Percentiles rank a stretch among this genome's conserved stretches.
Evolutionary conservation across 2,329 filamentous ascomycete species (phyloP).

Genomic region (Trichophyton benhamiae): DNA sequence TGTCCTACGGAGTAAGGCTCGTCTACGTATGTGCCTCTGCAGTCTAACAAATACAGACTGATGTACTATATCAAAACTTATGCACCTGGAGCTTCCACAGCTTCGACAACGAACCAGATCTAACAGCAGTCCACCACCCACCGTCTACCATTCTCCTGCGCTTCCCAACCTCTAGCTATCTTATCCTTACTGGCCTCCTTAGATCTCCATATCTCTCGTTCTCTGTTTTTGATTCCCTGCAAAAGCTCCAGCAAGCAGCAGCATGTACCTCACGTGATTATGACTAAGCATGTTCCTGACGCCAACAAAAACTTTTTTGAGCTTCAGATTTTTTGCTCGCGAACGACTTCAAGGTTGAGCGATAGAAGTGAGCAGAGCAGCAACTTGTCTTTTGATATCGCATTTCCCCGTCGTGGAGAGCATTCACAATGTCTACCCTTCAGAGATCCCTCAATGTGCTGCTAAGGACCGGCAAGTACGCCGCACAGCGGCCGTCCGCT

Average conservation of each 20-base stretch:
- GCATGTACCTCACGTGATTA: background rate
- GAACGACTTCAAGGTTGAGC: background rate
- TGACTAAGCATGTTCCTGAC: conserved; percentile 23
- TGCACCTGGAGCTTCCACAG: too few species aligned
- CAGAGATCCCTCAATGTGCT: conserved; percentile 67
- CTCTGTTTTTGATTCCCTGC: too few species aligned
- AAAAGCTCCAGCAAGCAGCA: too few species aligned
- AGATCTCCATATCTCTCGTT: too few species aligned
- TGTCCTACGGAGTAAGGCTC: background rate
- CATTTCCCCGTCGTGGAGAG: background rate
- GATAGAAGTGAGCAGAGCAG: background rate
- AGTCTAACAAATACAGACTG: too few species aligned
- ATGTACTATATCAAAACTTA: too few species aligned
- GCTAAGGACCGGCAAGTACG: conserved; percentile 66
- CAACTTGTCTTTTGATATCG: background rate
- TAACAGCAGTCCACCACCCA: too few species aligned
- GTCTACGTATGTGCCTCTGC: background rate
- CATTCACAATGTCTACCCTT: conserved; percentile 62
- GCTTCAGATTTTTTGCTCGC: background rate
- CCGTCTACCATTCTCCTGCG: too few species aligned
- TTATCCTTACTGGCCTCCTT: too few species aligned
- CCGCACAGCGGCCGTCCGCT: conserved; percentile 55
- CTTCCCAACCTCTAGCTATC: too few species aligned
- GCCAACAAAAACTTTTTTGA: conserved; percentile 18
- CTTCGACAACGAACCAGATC: too few species aligned